phyloP scores from a whole-genome alignment of 2,329 filamentous ascomycete genomes.

The Phyllosticta paracitricarpa region DNA sequence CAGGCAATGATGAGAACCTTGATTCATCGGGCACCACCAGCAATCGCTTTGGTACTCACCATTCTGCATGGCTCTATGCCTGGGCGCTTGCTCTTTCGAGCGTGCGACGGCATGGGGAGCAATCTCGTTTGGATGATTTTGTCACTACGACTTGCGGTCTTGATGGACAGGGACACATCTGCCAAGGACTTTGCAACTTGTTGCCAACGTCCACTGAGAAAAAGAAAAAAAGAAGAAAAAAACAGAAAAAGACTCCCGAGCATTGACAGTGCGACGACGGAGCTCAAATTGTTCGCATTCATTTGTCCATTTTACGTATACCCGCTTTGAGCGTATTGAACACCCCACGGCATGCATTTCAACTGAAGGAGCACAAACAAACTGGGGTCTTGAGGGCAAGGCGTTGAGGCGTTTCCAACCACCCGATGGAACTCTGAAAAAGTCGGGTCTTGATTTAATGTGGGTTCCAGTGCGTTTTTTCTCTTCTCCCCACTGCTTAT shows the following conservation, averaged over 20 bases:
- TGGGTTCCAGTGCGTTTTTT: not conserved
- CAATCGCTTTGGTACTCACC: not conserved
- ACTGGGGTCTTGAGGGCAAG: not conserved
- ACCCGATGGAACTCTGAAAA: not conserved
- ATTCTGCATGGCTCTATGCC: not conserved
- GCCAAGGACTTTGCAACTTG: not conserved
- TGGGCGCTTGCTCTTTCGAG: not conserved
- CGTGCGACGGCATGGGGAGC: not conserved
- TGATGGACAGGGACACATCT: not conserved
- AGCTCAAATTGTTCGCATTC: conserved; percentile 6
- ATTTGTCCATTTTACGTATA: conserved; percentile 10
- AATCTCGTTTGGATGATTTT: too few species aligned
- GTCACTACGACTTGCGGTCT: not conserved
- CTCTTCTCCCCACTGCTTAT: not conserved
- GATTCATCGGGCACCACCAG: not conserved
- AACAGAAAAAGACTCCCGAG: conserved; percentile 2
- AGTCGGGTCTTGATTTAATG: not conserved
- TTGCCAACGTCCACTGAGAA: not conserved
- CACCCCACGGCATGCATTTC: conserved; percentile 6
- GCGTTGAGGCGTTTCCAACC: conserved; percentile 2
- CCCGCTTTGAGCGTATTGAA: conserved; percentile 9
- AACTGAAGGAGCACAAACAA: conserved; percentile 5
- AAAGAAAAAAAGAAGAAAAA: not conserved
- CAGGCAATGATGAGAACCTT: conserved; percentile 1
- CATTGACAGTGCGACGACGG: conserved; percentile 7